A percentile compares a stretch with the other conserved stretches of the same genome.
phyloP scores from a whole-genome alignment of 768 basidiomycete species.

The Agaricus subrufescens region DNA sequence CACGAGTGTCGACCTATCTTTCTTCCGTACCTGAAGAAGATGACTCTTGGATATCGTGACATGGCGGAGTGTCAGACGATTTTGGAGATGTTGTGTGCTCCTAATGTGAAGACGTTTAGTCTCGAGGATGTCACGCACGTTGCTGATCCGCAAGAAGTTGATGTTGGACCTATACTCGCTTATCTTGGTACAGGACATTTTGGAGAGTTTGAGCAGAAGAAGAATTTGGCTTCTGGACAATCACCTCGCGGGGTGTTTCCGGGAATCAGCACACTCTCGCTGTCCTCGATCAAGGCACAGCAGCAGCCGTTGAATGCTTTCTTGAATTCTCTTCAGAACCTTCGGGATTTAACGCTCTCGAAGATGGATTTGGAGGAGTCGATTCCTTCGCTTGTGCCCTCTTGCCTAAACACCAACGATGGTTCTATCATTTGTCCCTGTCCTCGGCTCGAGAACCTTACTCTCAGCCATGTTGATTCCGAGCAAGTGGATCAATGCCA shows the following conservation, averaged over 20 bases:
- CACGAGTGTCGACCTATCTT: constrained; percentile 25
- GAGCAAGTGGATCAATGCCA: constrained; percentile 22
- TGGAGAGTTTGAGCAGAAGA: constrained; percentile 14
- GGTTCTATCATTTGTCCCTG: constrained; percentile 22
- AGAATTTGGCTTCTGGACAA: neutral
- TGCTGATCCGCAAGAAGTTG: constrained; percentile 32
- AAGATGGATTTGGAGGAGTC: constrained; percentile 11
- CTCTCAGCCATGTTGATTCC: constrained; percentile 33
- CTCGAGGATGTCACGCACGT: constrained; percentile 44
- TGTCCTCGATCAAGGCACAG: constrained; percentile 9
- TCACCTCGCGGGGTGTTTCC: constrained; percentile 9
- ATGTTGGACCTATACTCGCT: constrained; percentile 33
- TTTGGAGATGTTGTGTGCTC: constrained; percentile 37
- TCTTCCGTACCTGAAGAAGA: constrained; percentile 31
- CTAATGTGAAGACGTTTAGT: constrained; percentile 28
- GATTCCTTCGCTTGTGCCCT: constrained; percentile 12
- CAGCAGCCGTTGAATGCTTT: constrained; percentile 12
- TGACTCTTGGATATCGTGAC: constrained; percentile 43
- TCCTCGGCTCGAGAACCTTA: constrained; percentile 30
- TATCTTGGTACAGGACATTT: constrained; percentile 32
- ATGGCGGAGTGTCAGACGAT: constrained; percentile 30
- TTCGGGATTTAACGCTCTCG: constrained; percentile 6
- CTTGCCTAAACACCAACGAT: constrained; percentile 16
- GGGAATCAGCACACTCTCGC: neutral
- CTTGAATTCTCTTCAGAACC: constrained; percentile 6